Conservation (phyloP, 257 asterid species). For the Plantago major region DNA sequence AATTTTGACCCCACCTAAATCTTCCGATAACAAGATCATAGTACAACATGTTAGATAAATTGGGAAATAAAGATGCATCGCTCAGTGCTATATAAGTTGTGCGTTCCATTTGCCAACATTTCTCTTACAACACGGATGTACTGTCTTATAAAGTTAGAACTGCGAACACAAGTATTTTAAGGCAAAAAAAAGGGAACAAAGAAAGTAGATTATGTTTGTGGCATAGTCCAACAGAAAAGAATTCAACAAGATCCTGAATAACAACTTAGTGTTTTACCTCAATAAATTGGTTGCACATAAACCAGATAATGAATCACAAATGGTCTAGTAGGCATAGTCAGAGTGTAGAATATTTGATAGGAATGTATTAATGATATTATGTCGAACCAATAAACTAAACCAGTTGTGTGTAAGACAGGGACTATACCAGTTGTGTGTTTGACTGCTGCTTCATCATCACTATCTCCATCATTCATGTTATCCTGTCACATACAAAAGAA, state of each 20-base stretch:
- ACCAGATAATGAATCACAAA: neutral
- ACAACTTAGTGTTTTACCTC: too few relatives aligned
- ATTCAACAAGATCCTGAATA: neutral
- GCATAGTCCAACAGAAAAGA: neutral
- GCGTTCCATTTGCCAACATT: conserved; percentile 10
- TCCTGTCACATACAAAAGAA: conserved; percentile 50
- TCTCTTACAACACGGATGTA: neutral
- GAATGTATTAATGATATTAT: neutral
- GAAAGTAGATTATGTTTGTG: too few relatives aligned
- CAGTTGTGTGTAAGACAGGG: conserved; percentile 13
- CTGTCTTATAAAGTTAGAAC: neutral
- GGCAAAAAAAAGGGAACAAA: too few relatives aligned
- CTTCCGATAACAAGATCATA: conserved; percentile 31
- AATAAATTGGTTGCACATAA: conserved; percentile 6
- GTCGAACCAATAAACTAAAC: conserved; percentile 2
- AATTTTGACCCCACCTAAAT: conserved; percentile 76
- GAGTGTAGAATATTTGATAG: neutral
- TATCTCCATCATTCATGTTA: conserved; percentile 66
- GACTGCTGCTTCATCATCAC: conserved; percentile 63
- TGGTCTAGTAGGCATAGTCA: neutral
- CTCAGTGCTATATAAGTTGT: neutral
- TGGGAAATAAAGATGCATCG: conserved; percentile 11
- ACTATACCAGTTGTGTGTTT: conserved; percentile 45
- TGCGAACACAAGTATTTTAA: too few relatives aligned
- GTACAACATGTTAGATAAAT: conserved; percentile 8